Conservation (phyloP, 495 filamentous ascomycete species). For the Penicillium goetzii region DNA sequence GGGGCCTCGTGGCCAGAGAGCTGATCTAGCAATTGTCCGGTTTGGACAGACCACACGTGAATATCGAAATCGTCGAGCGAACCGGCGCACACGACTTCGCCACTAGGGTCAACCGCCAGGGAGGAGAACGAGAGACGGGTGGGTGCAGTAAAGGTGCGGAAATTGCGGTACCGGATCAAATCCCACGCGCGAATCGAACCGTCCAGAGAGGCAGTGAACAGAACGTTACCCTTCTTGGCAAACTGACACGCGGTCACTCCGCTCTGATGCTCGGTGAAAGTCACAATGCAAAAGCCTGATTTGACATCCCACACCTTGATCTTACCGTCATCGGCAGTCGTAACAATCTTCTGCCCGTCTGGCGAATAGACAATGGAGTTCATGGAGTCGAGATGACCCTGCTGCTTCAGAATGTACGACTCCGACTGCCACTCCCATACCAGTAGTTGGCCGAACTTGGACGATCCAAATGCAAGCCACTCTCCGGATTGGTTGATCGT, state of each 20-base stretch:
- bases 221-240: slow-evolving; percentile 87
- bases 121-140: slow-evolving; percentile 89
- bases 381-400: slow-evolving; percentile 96
- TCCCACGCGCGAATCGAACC: slow-evolving; percentile 96
- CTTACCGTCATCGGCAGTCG: slow-evolving; percentile 93
- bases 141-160: slow-evolving; percentile 93
- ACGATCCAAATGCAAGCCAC: slow-evolving; percentile 98
- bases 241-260: slow-evolving; percentile 96
- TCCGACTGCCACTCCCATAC: slow-evolving; percentile 99
- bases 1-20: slow-evolving; percentile 93
- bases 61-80: slow-evolving; percentile 96
- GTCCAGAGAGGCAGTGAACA: slow-evolving; percentile 93
- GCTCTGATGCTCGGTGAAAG: slow-evolving; percentile 94
- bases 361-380: slow-evolving; percentile 92
- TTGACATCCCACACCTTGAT: slow-evolving; percentile 97
- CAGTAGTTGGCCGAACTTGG: slow-evolving; percentile 88
- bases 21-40: slow-evolving; percentile 89
- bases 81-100: slow-evolving; percentile 93
- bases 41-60: slow-evolving; percentile 97
- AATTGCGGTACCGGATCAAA: slow-evolving; percentile 93
- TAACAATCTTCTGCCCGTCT: slow-evolving; percentile 89
- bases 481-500: slow-evolving; percentile 91
- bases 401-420: slow-evolving; percentile 98
- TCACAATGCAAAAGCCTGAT: slow-evolving; percentile 96
- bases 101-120: slow-evolving; percentile 93